Percentiles rank a stretch among this genome's conserved stretches.
phyloP scores from a whole-genome alignment of 345 rosid species.

The Hibiscus tridactylites region DNA sequence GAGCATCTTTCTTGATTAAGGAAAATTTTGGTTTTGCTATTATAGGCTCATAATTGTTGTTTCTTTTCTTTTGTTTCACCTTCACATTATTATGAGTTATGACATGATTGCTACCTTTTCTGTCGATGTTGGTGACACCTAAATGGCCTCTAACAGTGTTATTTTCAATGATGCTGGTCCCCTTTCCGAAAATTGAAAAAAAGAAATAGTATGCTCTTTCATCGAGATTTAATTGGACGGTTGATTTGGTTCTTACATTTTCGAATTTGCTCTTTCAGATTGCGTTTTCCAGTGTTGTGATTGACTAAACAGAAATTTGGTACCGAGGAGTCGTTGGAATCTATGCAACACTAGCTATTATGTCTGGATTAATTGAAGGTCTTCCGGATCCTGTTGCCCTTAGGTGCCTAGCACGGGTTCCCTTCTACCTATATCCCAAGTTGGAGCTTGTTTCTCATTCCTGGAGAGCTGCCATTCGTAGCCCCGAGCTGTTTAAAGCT shows the following conservation, averaged over 20 bases:
- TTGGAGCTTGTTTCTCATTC: constrained; percentile 88
- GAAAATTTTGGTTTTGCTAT: neutral
- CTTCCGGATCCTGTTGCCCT: constrained; percentile 87
- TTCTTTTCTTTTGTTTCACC: no score
- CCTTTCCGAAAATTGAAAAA: no score
- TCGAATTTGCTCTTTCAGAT: constrained; percentile 15
- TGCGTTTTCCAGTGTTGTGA: neutral
- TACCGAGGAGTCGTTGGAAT: constrained; percentile 12
- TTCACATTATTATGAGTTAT: no score
- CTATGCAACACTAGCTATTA: constrained; percentile 36
- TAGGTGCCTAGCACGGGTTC: constrained; percentile 90
- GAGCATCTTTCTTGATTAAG: no score
- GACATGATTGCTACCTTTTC: no score
- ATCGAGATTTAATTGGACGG: neutral
- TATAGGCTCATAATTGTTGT: no score
- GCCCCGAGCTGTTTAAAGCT: constrained; percentile 67
- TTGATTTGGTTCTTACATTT: neutral
- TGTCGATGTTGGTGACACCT: no score
- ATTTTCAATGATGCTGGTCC: no score
- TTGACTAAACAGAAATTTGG: constrained; percentile 8
- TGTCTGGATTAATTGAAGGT: constrained; percentile 89
- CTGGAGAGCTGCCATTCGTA: constrained; percentile 71
- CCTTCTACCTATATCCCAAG: constrained; percentile 59
- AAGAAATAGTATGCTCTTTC: neutral
- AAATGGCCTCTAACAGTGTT: no score